Percentiles rank a stretch among this genome's conserved stretches.
Conservation (phyloP, 805 yeast species). For the Monosporozyma aerobia region DNA sequence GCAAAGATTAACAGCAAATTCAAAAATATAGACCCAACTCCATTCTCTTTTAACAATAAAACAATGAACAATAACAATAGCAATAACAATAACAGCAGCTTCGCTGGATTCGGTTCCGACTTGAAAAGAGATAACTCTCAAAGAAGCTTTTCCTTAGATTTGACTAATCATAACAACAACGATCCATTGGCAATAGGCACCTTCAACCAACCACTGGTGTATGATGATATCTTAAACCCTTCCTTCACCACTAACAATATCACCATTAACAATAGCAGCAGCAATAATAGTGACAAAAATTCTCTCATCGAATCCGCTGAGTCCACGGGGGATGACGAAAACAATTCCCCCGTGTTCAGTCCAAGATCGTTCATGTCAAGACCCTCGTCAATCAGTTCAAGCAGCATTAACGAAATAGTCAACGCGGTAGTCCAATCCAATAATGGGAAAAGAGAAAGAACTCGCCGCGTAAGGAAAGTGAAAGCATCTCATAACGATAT, state of each 20-base stretch:
- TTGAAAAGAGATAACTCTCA: background rate
- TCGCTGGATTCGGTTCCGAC: background rate
- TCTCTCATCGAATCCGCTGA: background rate
- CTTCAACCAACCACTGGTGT: background rate
- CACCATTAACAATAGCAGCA: background rate
- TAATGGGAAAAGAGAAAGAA: slow-evolving; percentile 9
- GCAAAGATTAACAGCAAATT: background rate
- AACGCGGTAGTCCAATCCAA: background rate
- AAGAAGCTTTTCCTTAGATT: background rate
- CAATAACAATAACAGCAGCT: background rate
- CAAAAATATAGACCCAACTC: background rate
- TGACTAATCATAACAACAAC: background rate
- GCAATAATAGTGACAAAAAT: background rate
- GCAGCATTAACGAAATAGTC: background rate
- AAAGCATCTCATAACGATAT: slow-evolving; percentile 62
- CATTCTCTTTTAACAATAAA: background rate
- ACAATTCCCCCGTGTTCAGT: background rate
- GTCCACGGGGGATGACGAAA: background rate
- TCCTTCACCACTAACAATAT: background rate
- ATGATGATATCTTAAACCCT: background rate
- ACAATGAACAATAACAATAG: too few relatives aligned
- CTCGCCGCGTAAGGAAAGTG: slow-evolving; percentile 30
- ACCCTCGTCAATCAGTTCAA: background rate
- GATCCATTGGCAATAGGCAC: background rate
- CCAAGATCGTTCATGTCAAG: background rate